Evolutionary conservation across 495 filamentous ascomycete genomes (phyloP), one percentile per base, ranked within the genome.

Genomic region (Xylaria longipes): DNA sequence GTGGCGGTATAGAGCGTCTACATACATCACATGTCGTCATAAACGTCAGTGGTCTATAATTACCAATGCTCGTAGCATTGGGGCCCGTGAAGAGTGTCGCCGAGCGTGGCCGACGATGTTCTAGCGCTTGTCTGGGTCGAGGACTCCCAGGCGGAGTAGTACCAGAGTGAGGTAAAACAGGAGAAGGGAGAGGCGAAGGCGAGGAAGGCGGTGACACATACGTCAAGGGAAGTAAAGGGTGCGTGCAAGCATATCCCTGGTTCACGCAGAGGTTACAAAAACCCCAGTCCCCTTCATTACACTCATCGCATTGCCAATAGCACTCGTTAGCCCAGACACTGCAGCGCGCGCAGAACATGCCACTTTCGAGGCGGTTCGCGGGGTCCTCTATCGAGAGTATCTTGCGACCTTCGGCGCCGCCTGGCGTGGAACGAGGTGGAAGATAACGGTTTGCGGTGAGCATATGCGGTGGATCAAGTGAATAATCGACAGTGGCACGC

Each of bases 211-310:
- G 71, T 22, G 75, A 66, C 31, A 76, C 71, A 66, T 85, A 86
- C 8, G 80, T 77, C 14, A 95, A 81, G 3, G 94, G 92, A 1
- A 95, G 83, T 0, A 97, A 82, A 0, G 90, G 82, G 75, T 97
- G 94, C 0, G 89, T 92, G 81, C 94, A 97, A 73, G 88, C 90
- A 54, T 84, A 84, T 15, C 90, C 92, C 79, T 89, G 89, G 57
- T 93, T 93, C 35, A 97, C 93, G 76, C 94, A 97, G 68, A 80
- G 76, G 71, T 91, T 91, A 81, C 94, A 97, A 75, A 93, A 97
- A 1, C 94, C 94, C 94, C 94, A 97, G 75, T 94, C 94, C 33
- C 92, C 94, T 66, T 95, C 91, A 74, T 97, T 97, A 80, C 94
- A 97, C 46, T 84, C 73, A 67, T 89, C 88, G 79, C 94, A 97